Conservation (phyloP, 192 early-diverging fungal genomes). For the Borealophlyctis nickersoniae region DNA sequence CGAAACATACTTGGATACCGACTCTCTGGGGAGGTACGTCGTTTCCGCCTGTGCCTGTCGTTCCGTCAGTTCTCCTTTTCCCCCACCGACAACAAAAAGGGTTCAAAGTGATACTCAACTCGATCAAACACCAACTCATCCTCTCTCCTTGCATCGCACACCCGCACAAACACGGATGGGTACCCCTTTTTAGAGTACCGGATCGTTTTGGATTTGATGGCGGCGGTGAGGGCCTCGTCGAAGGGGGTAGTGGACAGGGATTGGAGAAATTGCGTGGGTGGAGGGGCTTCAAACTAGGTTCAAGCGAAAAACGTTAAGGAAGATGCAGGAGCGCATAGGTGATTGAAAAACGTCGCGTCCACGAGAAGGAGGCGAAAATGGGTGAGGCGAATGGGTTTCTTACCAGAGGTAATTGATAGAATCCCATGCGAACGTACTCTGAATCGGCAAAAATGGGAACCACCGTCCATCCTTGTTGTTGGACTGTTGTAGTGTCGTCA, state of each 20-base stretch:
- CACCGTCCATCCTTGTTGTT: not conserved
- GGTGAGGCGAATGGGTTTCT: not conserved
- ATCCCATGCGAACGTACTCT: not conserved
- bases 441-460: not conserved
- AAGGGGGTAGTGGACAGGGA: not conserved
- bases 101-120: no score
- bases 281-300: not conserved
- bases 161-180: not conserved
- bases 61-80: no score
- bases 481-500: not conserved
- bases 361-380: not conserved
- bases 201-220: not conserved
- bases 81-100: no score
- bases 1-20: no score
- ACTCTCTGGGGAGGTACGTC: no score
- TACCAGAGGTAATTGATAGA: not conserved
- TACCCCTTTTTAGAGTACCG: not conserved
- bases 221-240: not conserved
- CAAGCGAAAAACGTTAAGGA: not conserved
- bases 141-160: not conserved
- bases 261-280: not conserved
- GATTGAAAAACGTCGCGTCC: no score
- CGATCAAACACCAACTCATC: conserved; percentile 1
- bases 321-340: no score
- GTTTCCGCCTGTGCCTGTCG: no score